phyloP scores from a whole-genome alignment of 805 yeast genomes.

The Candida koratica region DNA sequence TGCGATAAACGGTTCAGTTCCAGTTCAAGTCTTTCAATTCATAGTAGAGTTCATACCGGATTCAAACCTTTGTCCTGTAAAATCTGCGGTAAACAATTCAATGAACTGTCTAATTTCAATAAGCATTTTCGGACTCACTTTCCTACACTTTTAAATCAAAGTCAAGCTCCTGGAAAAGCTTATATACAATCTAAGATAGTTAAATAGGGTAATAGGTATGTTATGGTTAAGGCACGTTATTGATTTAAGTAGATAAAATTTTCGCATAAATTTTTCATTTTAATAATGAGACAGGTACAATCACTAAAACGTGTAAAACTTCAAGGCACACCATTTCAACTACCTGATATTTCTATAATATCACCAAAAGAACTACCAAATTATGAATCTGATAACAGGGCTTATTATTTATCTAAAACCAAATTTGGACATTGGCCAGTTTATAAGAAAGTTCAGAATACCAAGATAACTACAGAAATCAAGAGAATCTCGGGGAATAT shows the following conservation, averaged over 20 bases:
- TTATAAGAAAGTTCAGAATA: slow-evolving; percentile 63
- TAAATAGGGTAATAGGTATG: too few relatives aligned
- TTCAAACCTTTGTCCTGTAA: slow-evolving; percentile 81
- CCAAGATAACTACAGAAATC: slow-evolving; percentile 68
- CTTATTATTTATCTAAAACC: slow-evolving; percentile 48
- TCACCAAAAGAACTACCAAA: slow-evolving; percentile 24
- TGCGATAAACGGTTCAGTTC: slow-evolving; percentile 84
- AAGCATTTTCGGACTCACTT: slow-evolving; percentile 82
- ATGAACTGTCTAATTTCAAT: slow-evolving; percentile 83
- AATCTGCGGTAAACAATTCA: slow-evolving; percentile 76
- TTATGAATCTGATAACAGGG: slow-evolving; percentile 32
- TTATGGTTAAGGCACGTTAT: too few relatives aligned
- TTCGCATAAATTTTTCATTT: slow-evolving; percentile 7
- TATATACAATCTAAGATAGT: too few relatives aligned
- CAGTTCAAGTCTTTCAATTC: slow-evolving; percentile 77
- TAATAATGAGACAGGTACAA: too few relatives aligned
- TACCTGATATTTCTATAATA: slow-evolving; percentile 29
- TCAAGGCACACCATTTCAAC: too few relatives aligned
- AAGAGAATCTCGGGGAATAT: slow-evolving; percentile 69
- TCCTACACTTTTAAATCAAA: too few relatives aligned
- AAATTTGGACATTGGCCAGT: slow-evolving; percentile 75
- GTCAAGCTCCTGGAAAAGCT: too few relatives aligned
- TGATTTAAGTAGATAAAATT: too few relatives aligned
- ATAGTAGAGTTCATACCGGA: slow-evolving; percentile 83
- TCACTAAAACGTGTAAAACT: too few relatives aligned